Evolutionary conservation across 495 filamentous ascomycete species (phyloP).

Genomic region (Penicillium herquei): DNA sequence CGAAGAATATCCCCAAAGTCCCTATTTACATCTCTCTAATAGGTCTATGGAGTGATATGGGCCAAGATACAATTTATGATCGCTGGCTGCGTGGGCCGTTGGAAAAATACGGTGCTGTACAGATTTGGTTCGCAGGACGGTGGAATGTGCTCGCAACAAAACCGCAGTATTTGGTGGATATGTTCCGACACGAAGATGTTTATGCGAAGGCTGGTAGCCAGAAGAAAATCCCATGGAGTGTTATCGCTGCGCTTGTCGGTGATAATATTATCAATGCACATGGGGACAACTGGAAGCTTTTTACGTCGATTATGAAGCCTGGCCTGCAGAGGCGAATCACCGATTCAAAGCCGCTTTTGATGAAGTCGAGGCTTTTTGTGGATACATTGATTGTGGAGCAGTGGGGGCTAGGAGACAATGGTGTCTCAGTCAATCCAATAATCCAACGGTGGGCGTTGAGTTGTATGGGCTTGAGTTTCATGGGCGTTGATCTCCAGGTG

Average conservation of each 20-base stretch:
- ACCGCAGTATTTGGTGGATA: slow-evolving; percentile 38
- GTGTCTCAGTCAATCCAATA: slow-evolving; percentile 20
- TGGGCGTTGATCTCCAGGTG: slow-evolving; percentile 27
- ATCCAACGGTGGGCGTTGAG: slow-evolving; percentile 30
- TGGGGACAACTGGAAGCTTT: slow-evolving; percentile 34
- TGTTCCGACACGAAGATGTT: slow-evolving; percentile 47
- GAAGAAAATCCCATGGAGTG: slow-evolving; percentile 45
- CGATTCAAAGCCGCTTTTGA: slow-evolving; percentile 18
- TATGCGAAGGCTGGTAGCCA: slow-evolving; percentile 47
- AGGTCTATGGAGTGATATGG: slow-evolving; percentile 33
- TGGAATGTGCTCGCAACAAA: slow-evolving; percentile 40
- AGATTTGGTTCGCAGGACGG: slow-evolving; percentile 41
- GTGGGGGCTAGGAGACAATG: background rate
- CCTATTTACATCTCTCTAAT: slow-evolving; percentile 36
- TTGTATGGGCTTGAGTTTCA: slow-evolving; percentile 26
- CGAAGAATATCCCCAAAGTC: slow-evolving; percentile 28
- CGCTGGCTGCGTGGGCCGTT: slow-evolving; percentile 27
- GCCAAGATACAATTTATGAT: slow-evolving; percentile 33
- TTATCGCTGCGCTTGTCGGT: slow-evolving; percentile 37
- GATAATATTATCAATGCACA: slow-evolving; percentile 40
- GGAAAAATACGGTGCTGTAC: slow-evolving; percentile 42
- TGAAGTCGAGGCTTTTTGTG: slow-evolving; percentile 22
- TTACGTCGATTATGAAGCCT: slow-evolving; percentile 37
- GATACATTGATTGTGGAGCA: slow-evolving; percentile 21
- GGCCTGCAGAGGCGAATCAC: slow-evolving; percentile 32